A percentile compares a stretch with the other conserved stretches of the same genome.
phyloP scores from a whole-genome alignment of 108 stramenopile genomes.

The Nitzschia sp. region DNA sequence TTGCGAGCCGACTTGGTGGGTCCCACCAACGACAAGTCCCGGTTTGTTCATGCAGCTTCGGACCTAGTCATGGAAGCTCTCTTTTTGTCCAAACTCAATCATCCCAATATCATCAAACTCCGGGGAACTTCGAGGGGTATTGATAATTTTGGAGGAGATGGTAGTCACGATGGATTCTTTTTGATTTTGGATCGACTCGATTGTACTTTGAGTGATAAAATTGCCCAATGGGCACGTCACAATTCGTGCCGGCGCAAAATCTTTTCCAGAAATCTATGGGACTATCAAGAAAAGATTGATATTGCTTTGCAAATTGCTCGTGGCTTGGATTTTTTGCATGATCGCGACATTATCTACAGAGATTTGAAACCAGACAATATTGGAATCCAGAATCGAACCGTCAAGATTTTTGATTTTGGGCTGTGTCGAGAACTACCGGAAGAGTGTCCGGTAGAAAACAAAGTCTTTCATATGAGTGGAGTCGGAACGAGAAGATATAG shows the following conservation, averaged over 20 bases:
- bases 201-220: slow-evolving; percentile 52
- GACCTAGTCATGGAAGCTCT: slow-evolving; percentile 78
- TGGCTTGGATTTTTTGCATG: slow-evolving; percentile 77
- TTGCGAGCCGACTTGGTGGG: slow-evolving; percentile 36
- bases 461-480: slow-evolving; percentile 62
- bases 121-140: slow-evolving; percentile 67
- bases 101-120: slow-evolving; percentile 77
- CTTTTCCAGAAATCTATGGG: slow-evolving; percentile 17
- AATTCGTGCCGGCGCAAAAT: slow-evolving; percentile 5
- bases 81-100: slow-evolving; percentile 64
- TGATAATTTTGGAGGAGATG: slow-evolving; percentile 27
- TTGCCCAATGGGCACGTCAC: slow-evolving; percentile 35
- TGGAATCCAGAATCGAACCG: slow-evolving; percentile 59
- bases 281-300: slow-evolving; percentile 29
- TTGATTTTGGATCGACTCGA: slow-evolving; percentile 67
- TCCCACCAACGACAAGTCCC: slow-evolving; percentile 16
- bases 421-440: slow-evolving; percentile 55
- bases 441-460: slow-evolving; percentile 24
- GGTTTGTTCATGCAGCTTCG: slow-evolving; percentile 58
- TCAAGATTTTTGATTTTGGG: slow-evolving; percentile 86
- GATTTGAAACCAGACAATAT: slow-evolving; percentile 83
- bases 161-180: slow-evolving; percentile 58
- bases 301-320: slow-evolving; percentile 58
- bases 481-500: slow-evolving; percentile 51
- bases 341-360: slow-evolving; percentile 65